Base-by-base conservation (phyloP, 2,329 filamentous ascomycete species). In the Daldinia sp. region DNA sequence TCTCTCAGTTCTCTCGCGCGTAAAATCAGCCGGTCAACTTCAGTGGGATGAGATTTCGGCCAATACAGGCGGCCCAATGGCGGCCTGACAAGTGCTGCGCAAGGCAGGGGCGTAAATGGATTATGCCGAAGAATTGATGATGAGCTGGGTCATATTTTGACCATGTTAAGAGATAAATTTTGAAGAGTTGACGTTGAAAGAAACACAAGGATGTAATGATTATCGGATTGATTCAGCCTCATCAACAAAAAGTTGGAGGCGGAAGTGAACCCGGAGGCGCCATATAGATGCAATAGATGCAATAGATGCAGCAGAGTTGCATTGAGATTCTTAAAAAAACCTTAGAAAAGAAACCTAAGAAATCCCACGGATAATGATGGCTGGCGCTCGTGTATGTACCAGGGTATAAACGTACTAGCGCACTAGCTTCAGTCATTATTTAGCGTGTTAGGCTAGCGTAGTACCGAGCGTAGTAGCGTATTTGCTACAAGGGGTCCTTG, bases 151-250 rank as follows among this genome's bases (percentile, higher is more conserved):
- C 56, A 57, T 61, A 29, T 25, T 37, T 49, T 35, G 49, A 32
- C 56, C 67, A 68, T 71, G 37, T 51, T 65, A 25, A 23, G 48
- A 23, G 61, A 68, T 49, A 56, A 60, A 63, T 41, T 41, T n/a
- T 43, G 61, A 67, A 17, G 69, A 63, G 62, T 63, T 70, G 70
- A 71, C 68, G 71, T 71, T 70, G 67, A 70, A 67, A 60, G 56
- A 70, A 67, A 60, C 56, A 67, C 58, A 23, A 64, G 66, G 61
- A 57, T 58, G 47, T 62, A 5, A 68, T 67, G 63, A 67, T 65
- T 61, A 66, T 67, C 54, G 60, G 58, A 63, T 62, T 55, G 48
- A 60, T 73, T 72, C 71, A 73, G 71, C 71, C 71, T 73, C 71
- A 72, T 70, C 64, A 50, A 51, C 59, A 66, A 55, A 58, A 47